Base-by-base conservation (phyloP, 768 basidiomycete species). In the Pleurotus citrinopileatus region DNA sequence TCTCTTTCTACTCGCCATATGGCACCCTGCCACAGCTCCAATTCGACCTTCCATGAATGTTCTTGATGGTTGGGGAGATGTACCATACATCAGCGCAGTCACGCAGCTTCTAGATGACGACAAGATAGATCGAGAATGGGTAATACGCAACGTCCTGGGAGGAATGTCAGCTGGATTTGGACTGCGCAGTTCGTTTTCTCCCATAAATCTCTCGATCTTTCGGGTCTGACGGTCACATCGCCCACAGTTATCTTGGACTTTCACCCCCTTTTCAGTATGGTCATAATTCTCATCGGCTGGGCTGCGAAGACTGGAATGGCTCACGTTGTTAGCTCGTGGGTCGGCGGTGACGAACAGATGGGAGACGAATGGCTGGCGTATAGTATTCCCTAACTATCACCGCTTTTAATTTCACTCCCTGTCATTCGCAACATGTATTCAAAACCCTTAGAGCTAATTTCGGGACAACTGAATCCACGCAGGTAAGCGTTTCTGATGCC, bases 121-220 rank as follows among this genome's bases (percentile, higher is more conserved):
- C 57, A 81, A 79, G 26, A 68, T 93, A 1, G 89, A 93, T 65
- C 80, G 88, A 5, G 89, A 88, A 62, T 94, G 91, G 91, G 72
- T 91, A 4, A 83, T 93, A 3, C 77, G 91, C 22, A 93, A 94
- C 59, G 74, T 92, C 8, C 72, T 94, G 1, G 91, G 91, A 9
- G 91, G 91, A 0, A 86, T 94, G 82, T 86, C 90, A 9, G 87
- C 91, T 27, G 91, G 91, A 1, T 94, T 93, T 65, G 91, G 90
- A 0, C 67, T 94, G 51, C 81, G 91, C 62, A 88, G 91, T 91
- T 61, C 38, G 73, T 64, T 10, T 27, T 55, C 27, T 23, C 42
- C 43, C 19, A 7, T 4, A 29, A 13, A 52, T 7, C 10, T 3
- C 29, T 13, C 10, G 4, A 27, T 27, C n/a, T 34, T 17, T 19